phyloP scores from a whole-genome alignment of 345 rosid species.

The Gossypium rotundifolium region DNA sequence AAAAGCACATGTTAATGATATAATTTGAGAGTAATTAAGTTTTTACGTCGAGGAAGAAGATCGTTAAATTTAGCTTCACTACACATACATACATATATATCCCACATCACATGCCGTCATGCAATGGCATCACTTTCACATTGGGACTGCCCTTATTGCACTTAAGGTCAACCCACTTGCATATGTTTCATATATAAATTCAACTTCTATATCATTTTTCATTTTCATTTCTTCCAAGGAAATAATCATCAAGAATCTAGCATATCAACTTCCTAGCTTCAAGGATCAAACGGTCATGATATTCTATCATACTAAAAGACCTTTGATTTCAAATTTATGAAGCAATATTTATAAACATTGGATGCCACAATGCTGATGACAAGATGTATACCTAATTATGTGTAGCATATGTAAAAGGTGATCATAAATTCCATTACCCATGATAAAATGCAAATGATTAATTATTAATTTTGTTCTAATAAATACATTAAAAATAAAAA shows the following conservation, averaged over 20 bases:
- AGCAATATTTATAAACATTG: not conserved
- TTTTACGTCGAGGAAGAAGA: not conserved
- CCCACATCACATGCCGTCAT: not conserved
- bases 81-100: not conserved
- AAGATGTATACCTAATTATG: not conserved
- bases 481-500: no score
- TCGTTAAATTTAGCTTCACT: no score
- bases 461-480: accelerated
- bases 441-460: not conserved
- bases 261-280: not conserved
- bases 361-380: not conserved
- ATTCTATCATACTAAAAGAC: not conserved
- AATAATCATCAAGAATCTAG: not conserved
- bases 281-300: not conserved
- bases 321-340: not conserved
- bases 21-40: not conserved
- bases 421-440: not conserved
- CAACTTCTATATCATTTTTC: not conserved
- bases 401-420: not conserved
- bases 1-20: not conserved
- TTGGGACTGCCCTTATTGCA: not conserved
- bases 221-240: not conserved
- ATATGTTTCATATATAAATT: not conserved
- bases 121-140: not conserved
- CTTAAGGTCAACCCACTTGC: slow-evolving; percentile 16